Percentiles rank a stretch among this genome's conserved stretches.
Evolutionary conservation across 257 asterid species (phyloP).

Genomic region (Solanum paucissectum): DNA sequence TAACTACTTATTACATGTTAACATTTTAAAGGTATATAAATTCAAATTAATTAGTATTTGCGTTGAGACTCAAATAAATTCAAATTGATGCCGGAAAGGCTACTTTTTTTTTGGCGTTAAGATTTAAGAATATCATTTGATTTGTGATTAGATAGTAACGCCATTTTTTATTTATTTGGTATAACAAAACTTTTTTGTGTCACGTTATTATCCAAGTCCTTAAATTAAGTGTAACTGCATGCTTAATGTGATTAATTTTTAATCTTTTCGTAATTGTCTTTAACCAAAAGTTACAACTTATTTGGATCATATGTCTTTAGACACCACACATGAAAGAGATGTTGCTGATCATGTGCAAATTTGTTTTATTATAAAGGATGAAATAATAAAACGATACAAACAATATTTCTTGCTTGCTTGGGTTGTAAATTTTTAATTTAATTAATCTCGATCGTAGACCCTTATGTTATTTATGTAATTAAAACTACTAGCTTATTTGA

Average conservation of each 20-base stretch:
- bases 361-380: neutral
- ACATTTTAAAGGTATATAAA: neutral
- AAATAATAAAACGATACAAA: neutral
- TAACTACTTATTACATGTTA: neutral
- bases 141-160: neutral
- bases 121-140: neutral
- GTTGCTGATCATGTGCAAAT: neutral
- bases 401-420: neutral
- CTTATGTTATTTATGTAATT: neutral
- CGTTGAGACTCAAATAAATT: accelerated
- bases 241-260: neutral
- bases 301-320: neutral
- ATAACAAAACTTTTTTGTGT: neutral
- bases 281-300: neutral
- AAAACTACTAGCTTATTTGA: too few relatives aligned
- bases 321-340: neutral
- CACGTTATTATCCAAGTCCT: neutral
- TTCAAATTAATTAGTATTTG: neutral
- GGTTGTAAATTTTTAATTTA: neutral
- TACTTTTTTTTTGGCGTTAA: neutral
- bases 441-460: neutral
- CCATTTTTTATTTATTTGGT: neutral
- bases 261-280: neutral
- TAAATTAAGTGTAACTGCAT: neutral
- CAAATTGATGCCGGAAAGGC: neutral